Evolutionary conservation across 305 asterid genomes (phyloP).

Genomic region (Stenogyne calaminthoides): DNA sequence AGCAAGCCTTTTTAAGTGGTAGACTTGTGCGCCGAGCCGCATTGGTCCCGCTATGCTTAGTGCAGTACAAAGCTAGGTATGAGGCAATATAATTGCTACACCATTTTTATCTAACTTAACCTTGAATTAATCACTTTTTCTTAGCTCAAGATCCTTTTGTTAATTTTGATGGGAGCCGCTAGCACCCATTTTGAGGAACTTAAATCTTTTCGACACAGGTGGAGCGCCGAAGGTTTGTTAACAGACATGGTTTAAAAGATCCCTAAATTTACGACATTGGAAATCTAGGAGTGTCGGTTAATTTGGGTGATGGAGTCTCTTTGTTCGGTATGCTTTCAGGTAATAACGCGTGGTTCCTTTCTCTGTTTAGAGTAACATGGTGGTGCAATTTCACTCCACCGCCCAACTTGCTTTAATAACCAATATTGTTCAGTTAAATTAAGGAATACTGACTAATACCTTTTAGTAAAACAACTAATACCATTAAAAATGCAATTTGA

Average conservation of each 20-base stretch:
- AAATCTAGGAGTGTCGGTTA: slow-evolving; percentile 58
- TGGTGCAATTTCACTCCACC: too few species aligned
- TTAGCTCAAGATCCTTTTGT: slow-evolving; percentile 16
- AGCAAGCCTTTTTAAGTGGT: slow-evolving; percentile 93
- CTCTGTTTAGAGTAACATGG: background rate
- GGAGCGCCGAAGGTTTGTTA: slow-evolving; percentile 89
- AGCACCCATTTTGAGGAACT: slow-evolving; percentile 70
- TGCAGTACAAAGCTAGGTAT: slow-evolving; percentile 97
- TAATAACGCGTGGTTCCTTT: slow-evolving; percentile 17
- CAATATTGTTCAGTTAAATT: too few species aligned
- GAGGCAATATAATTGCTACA: background rate
- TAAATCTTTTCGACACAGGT: slow-evolving; percentile 86
- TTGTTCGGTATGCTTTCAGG: slow-evolving; percentile 99
- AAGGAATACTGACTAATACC: too few species aligned
- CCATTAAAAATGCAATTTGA: too few species aligned
- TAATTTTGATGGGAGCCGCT: slow-evolving; percentile 89
- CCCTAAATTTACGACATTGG: slow-evolving; percentile 64
- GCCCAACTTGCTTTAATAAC: too few species aligned
- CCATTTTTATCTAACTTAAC: background rate
- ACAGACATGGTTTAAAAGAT: slow-evolving; percentile 83
- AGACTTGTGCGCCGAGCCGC: slow-evolving; percentile 95
- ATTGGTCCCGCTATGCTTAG: slow-evolving; percentile 99
- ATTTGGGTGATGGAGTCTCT: slow-evolving; percentile 78
- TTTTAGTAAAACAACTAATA: too few species aligned
- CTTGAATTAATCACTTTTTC: slow-evolving; percentile 12